Evolutionary conservation across 2,329 filamentous ascomycete genomes (phyloP), one percentile per base, ranked within the genome.

Genomic region (Elsinoe ampelina): DNA sequence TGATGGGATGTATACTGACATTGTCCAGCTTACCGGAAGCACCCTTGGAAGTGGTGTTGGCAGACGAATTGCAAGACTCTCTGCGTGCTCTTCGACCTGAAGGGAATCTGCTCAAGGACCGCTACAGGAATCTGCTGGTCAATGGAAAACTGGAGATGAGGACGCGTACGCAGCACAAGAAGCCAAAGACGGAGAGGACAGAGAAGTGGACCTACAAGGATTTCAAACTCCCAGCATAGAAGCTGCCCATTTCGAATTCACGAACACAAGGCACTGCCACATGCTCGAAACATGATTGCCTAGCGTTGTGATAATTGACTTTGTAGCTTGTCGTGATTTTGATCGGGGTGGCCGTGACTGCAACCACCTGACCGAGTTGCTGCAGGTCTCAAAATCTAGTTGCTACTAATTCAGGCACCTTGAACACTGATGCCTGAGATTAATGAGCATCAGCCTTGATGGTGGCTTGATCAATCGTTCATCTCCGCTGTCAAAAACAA

Each of bases 191-290:
- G 63, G 89, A 87, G 71, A 73, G 84, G 54, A 95, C 89, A 5
- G 93, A 97, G 80, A 98, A 97, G 75, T 98, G 93, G 93, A 83
- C 85, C 43, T 88, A 95, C 77, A 98, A 98, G 79, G 93, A 98
- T 70, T 98, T 95, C 72, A 79, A 77, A 64, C 72, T 87, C 55
- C 52, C 32, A 38, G 35, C 32, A 10, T 50, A 52, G 48, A 45
- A 7, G 3, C 26, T 8, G 26, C 2, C 26, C 7, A 7, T 30
- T 30, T 3, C 26, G 26, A 30, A 20, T 2, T 39, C 36, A 39
- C 36, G 36, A 39, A 39, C n/a, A 39, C 26, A 30, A 5, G 26
- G 26, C 26, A 5, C 26, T 30, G 26, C 26, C 26, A 5, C 26
- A 8, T 5, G 26, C 26, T 30, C 26, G 4, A 30, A 30, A 30